phyloP scores from a whole-genome alignment of 306 rosid species.

The Prunus dulcis region DNA sequence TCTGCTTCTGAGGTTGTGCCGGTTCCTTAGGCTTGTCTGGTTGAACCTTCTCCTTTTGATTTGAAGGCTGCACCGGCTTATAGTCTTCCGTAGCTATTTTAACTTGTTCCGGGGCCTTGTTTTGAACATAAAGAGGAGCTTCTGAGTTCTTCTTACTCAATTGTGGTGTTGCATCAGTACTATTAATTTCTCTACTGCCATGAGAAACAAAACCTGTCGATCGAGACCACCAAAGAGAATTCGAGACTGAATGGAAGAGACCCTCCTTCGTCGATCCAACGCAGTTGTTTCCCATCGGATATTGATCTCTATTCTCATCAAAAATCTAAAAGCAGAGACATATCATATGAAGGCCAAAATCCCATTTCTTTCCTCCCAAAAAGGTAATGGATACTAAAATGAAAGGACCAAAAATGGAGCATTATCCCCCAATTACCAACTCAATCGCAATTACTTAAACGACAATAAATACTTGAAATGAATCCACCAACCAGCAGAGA shows the following conservation, averaged over 20 bases:
- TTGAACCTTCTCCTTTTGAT: conserved; percentile 4
- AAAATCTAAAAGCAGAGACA: conserved; percentile 6
- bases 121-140: conserved; percentile 15
- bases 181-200: conserved; percentile 3
- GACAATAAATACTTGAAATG: background rate
- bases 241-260: conserved; percentile 23
- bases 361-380: conserved; percentile 5
- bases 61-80: conserved; percentile 14
- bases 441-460: conserved; percentile 1
- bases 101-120: conserved; percentile 52
- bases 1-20: background rate
- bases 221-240: conserved; percentile 46
- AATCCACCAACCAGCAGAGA: background rate
- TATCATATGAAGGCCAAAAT: background rate
- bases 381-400: background rate
- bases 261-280: conserved; percentile 43
- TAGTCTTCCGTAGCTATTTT: conserved; percentile 39
- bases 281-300: conserved; percentile 82
- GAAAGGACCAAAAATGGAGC: background rate
- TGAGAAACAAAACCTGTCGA: conserved; percentile 16
- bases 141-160: conserved; percentile 12
- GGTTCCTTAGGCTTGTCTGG: background rate
- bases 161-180: background rate
- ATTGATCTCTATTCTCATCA: background rate
- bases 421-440: background rate